Evolutionary conservation across 352 stramenopile genomes (phyloP), one percentile per base, ranked within the genome.

Genomic region (Thraustotheca clavata): DNA sequence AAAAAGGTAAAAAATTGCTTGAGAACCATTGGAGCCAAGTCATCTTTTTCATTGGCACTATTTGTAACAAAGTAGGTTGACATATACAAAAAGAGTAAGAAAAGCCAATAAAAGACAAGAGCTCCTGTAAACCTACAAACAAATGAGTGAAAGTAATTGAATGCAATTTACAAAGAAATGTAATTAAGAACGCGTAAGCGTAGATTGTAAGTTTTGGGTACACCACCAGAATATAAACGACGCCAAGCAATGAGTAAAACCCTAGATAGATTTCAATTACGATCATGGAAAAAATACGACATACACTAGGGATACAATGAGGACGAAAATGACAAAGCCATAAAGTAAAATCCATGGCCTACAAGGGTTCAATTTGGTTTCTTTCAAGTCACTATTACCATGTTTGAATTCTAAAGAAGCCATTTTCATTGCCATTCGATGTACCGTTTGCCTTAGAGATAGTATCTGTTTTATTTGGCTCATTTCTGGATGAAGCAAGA

Each of bases 171-270:
- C 83, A 94, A 89, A 20, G 85, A 90, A 59, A 91, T 84, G 73
- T 90, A 94, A 72, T 94, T 92, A 54, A 94, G 77, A 55, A 94
- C 85, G 65, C 83, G 83, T 61, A 94, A 82, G 41, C 85, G 83
- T 39, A 94, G 91, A 63, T 92, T 92, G 73, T 92, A 92, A 29
- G 85, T 94, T 73, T 94, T 92, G 1, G 85, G 83, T 16, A 94
- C 83, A 38, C 85, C 85, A 29, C 83, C 81, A 5, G 89, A 62
- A 65, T 94, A 92, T 43, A 94, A 69, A 34, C 85, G 81, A 34
- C 89, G 81, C 85, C 85, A 94, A 16, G 85, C 85, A 59, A 94
- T 55, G 2, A 82, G 89, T 24, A 94, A 49, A 20, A 94, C 85
- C 34, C 82, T 88, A 52, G 2, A 54, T 63, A 41, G 24, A 33